These are phyloP conservation scores for Lyophyllum atratum DNA, from an alignment of 768 basidiomycete species.

Conservation along the genomic window DNA sequence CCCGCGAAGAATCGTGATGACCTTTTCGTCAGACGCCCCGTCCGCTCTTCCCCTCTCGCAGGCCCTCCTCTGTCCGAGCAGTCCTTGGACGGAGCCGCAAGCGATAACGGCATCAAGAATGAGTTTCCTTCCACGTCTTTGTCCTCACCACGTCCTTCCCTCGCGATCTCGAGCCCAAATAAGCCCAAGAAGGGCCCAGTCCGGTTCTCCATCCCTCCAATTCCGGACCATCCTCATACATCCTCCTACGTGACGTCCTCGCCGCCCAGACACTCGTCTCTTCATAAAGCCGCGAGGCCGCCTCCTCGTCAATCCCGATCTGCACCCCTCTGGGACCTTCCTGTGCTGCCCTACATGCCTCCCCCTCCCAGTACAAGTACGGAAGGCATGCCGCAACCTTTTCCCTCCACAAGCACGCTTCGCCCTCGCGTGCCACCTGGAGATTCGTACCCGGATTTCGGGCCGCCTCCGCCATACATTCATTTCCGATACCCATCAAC, in stretches of 20 bases:
- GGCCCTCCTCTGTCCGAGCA: conserved; percentile 33
- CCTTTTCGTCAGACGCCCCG: conserved; percentile 26
- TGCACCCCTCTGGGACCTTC: background rate
- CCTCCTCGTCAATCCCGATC: background rate
- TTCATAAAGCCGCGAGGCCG: background rate
- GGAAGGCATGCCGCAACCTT: background rate
- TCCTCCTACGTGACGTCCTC: background rate
- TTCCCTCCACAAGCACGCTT: background rate
- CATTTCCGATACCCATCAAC: background rate
- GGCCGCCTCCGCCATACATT: background rate
- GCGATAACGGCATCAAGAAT: background rate
- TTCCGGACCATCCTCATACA: background rate
- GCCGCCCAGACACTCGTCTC: background rate
- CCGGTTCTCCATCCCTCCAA: conserved; percentile 4
- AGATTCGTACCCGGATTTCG: background rate
- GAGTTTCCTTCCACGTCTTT: background rate
- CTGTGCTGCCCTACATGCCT: background rate
- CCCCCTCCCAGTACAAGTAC: background rate
- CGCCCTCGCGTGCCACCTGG: background rate
- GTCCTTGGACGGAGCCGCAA: conserved; percentile 10
- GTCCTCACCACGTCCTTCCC: background rate
- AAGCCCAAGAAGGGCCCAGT: conserved; percentile 5
- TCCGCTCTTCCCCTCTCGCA: conserved; percentile 45
- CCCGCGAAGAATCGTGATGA: conserved; percentile 12
- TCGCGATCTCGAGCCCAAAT: background rate